Conservation (phyloP, 495 filamentous ascomycete species). For the Aspergillus nidulans region DNA sequence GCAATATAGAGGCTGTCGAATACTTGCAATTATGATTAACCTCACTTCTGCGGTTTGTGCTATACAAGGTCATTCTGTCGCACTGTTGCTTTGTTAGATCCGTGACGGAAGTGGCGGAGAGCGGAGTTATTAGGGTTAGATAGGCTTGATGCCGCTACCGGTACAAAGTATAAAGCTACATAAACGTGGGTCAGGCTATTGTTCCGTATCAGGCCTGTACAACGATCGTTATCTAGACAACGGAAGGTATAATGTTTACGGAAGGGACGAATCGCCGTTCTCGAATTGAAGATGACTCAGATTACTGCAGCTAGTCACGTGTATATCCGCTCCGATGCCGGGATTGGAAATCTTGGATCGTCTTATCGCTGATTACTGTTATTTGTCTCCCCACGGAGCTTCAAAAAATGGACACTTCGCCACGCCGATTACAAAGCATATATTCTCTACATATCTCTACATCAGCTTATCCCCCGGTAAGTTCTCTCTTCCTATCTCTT, state of each 20-base stretch:
- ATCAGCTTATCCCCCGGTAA: neutral
- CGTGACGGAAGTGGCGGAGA: too few species aligned
- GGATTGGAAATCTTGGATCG: neutral
- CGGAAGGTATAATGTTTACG: too few species aligned
- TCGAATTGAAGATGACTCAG: neutral
- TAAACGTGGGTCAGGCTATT: too few species aligned
- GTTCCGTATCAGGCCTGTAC: too few species aligned
- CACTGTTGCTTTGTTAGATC: too few species aligned
- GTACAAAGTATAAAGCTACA: too few species aligned
- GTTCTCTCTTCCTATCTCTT: neutral
- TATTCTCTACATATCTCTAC: neutral
- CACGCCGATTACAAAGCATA: conserved; percentile 8
- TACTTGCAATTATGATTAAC: neutral
- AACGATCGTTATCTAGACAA: too few species aligned
- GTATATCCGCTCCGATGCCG: neutral
- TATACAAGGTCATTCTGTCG: too few species aligned
- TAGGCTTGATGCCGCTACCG: too few species aligned
- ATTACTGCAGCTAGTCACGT: neutral
- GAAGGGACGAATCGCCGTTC: neutral
- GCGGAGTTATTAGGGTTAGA: neutral
- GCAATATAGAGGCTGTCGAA: neutral
- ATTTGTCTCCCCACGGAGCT: conserved; percentile 3
- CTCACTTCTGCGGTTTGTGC: too few species aligned
- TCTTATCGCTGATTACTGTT: neutral
- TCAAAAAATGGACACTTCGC: conserved; percentile 4